Evolutionary conservation across 2,329 filamentous ascomycete species (phyloP), one percentile per base, ranked within the genome.

Genomic region (Teratosphaeria viscida): DNA sequence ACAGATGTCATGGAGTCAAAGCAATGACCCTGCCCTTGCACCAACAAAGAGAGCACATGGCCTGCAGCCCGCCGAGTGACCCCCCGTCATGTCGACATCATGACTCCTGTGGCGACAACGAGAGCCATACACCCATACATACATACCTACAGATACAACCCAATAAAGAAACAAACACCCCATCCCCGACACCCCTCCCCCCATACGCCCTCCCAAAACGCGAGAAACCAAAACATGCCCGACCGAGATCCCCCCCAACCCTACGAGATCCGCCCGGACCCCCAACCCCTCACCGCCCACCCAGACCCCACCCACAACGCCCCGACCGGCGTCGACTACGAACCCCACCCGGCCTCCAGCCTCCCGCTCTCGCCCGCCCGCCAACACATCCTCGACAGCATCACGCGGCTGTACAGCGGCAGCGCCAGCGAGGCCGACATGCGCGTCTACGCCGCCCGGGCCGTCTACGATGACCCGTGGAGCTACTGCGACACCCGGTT

Each of bases 371-470:
- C 72, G 0, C 57, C 71, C 0, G 66, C 71, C 2, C 69, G 73
- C 23, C 68, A 78, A 58, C 65, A 69, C 5, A 79, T 80, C 49
- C 68, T 80, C 2, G 66, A 74, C 27, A 67, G 68, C 3, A 79
- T 81, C 57, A 71, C 71, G 26, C 74, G 71, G 8, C 67, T 81
- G 1, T 81, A 81, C 64, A 75, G 72, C 52, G 77, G 78, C 23
- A 77, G 76, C 57, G 76, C 76, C 4, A 76, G 71, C 58, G 75
- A 80, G 62, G 67, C 77, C 12, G 76, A 81, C 62, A 80, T 81
- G 75, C 68, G 72, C 52, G 78, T 80, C 1, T 81, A 80, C 62
- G 75, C 75, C 2, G 70, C 74, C 52, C 71, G 77, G 56, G 70
- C 76, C 1, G 68, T 79, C 27, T 79, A 79, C 61, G 77, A 81